Base-by-base conservation (phyloP, 805 yeast genomes). In the Wickerhamomyces subpelliculosus region DNA sequence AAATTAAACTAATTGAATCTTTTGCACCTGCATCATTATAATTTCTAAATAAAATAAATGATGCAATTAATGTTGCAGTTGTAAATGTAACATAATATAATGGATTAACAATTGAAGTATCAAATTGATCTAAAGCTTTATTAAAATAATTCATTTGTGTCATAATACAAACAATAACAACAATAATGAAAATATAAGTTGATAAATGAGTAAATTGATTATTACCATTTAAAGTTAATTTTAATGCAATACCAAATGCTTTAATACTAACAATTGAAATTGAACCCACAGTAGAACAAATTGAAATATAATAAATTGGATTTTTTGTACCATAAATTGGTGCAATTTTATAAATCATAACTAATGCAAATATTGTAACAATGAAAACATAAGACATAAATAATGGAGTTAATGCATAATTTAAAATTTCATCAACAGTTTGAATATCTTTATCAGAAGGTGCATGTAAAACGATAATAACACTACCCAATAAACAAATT, bases 81-180 rank as follows among this genome's bases (percentile, higher is more conserved):
- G 96, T 87, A 65, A 87, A 88, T 1, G 95, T 79, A 38, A 87
- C 96, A 55, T 88, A 87, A 64, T 87, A 87, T 43, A 87, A 67
- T 24, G 96, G 96, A 60, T 87, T 87, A 39, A 87, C 96, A 49
- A 87, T 84, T 0, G 94, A 84, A 6, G 96, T 87, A 58, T 88
- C 96, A 52, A 87, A 87, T 60, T 85, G 95, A 51, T 89, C 96
- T 54, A 87, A 70, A 0, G 96, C 96, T 66, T 85, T 88, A 70
- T 87, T 87, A 69, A 87, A 85, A 58, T 84, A 87, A 65, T 85
- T 87, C 96, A 87, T 87, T 62, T 87, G 96, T 6, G 95, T 85
- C 51, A 84, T 52, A 48, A 87, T 88, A 62, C 96, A 87, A 30
- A 82, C 72, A 8, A 68, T 84, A 40, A 87, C 95, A 19, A 85